These are phyloP conservation scores for Picea glauca DNA, from an alignment of 75 land plant species.

Conservation along the genomic window DNA sequence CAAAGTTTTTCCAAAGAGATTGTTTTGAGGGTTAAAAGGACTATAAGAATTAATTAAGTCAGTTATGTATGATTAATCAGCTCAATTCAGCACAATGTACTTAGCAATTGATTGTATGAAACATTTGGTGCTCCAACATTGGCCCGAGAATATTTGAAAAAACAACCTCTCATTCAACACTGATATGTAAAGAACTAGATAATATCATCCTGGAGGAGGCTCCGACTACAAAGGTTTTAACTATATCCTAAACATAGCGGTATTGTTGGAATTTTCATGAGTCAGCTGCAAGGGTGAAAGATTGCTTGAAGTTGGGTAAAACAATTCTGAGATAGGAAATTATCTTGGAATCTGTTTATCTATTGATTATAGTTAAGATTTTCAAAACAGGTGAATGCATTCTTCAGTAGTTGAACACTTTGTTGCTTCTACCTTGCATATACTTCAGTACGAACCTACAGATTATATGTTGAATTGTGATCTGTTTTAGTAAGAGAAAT, in stretches of 20 bases:
- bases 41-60: too few species aligned
- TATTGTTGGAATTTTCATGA: not conserved
- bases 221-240: too few species aligned
- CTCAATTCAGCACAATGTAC: too few species aligned
- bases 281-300: not conserved
- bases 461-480: not conserved
- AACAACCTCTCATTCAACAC: too few species aligned
- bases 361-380: not conserved
- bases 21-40: too few species aligned
- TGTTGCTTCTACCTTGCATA: not conserved
- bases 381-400: not conserved
- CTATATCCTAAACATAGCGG: not conserved
- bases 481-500: too few species aligned
- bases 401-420: not conserved
- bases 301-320: not conserved
- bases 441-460: not conserved
- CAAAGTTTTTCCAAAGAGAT: not conserved
- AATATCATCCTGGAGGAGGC: too few species aligned
- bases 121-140: too few species aligned
- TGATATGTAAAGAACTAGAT: too few species aligned
- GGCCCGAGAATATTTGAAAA: too few species aligned
- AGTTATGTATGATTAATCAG: too few species aligned
- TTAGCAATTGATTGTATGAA: too few species aligned
- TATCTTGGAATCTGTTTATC: not conserved
- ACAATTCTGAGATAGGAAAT: not conserved